A percentile compares a stretch with the other conserved stretches of the same genome.
phyloP scores from a whole-genome alignment of 306 rosid genomes.

The Fragaria ananassa region DNA sequence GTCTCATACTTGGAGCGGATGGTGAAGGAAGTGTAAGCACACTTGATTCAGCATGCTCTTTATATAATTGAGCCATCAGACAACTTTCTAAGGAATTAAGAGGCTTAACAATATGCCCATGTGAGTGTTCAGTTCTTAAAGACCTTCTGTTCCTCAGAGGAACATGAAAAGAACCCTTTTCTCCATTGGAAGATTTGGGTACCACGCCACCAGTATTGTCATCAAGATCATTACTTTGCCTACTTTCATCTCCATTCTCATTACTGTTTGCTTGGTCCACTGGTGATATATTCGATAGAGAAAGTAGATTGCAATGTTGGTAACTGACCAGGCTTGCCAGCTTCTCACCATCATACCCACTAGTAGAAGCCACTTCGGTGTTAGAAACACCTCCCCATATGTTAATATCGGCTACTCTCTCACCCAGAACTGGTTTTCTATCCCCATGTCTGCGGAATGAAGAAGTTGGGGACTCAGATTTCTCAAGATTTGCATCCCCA shows the following conservation, averaged over 20 bases:
- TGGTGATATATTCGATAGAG: slow-evolving; percentile 38
- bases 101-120: slow-evolving; percentile 39
- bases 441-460: slow-evolving; percentile 24
- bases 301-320: slow-evolving; percentile 33
- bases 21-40: slow-evolving; percentile 43
- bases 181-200: slow-evolving; percentile 24
- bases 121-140: slow-evolving; percentile 35
- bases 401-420: slow-evolving; percentile 20
- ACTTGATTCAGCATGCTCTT: slow-evolving; percentile 48
- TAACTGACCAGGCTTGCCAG: slow-evolving; percentile 14
- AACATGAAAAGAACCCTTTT: slow-evolving; percentile 35
- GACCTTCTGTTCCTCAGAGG: slow-evolving; percentile 46
- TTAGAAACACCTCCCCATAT: slow-evolving; percentile 28
- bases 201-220: slow-evolving; percentile 24
- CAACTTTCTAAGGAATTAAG: slow-evolving; percentile 72
- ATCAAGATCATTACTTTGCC: slow-evolving; percentile 22
- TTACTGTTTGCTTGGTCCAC: slow-evolving; percentile 26
- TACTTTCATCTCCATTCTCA: slow-evolving; percentile 33
- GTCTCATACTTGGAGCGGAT: slow-evolving; percentile 37
- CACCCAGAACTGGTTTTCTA: slow-evolving; percentile 30
- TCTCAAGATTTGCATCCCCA: slow-evolving; percentile 42
- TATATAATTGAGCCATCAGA: slow-evolving; percentile 69
- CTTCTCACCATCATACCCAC: slow-evolving; percentile 34
- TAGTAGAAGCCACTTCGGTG: slow-evolving; percentile 34
- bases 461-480: slow-evolving; percentile 30